phyloP scores from a whole-genome alignment of 257 asterid species.

The Solanum pennellii region DNA sequence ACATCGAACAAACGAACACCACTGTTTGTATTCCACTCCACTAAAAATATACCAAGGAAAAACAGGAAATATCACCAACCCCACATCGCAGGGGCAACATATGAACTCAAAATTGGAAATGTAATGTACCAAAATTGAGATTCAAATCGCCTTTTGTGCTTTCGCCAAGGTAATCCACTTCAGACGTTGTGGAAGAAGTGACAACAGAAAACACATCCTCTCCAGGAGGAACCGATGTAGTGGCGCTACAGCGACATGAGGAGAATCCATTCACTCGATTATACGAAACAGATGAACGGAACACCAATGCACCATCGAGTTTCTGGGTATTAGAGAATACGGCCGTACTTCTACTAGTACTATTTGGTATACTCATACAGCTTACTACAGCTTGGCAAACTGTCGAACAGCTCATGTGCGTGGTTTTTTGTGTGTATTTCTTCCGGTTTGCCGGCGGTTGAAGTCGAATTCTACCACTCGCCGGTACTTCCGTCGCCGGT shows the following conservation, averaged over 20 bases:
- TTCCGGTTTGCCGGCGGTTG: not conserved
- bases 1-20: not conserved
- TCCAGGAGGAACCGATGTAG: slow-evolving; percentile 3
- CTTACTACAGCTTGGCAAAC: not conserved
- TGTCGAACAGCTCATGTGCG: slow-evolving; percentile 1
- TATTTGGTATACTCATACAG: not conserved
- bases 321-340: not conserved
- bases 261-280: not conserved
- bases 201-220: slow-evolving; percentile 35
- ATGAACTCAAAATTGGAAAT: not conserved
- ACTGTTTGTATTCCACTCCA: not conserved
- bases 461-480: not conserved
- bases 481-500: not conserved
- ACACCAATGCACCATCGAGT: not conserved
- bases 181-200: slow-evolving; percentile 31
- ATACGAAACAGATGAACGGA: not conserved
- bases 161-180: slow-evolving; percentile 74
- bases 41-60: not conserved
- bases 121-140: slow-evolving; percentile 24
- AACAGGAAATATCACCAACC: not conserved
- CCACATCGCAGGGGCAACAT: not conserved
- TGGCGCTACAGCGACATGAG: slow-evolving; percentile 14
- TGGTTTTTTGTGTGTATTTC: not conserved
- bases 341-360: not conserved
- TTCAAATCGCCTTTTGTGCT: slow-evolving; percentile 71